These are phyloP conservation scores for Lactarius trivialis DNA, from an alignment of 768 basidiomycete species.

Conservation along the genomic window DNA sequence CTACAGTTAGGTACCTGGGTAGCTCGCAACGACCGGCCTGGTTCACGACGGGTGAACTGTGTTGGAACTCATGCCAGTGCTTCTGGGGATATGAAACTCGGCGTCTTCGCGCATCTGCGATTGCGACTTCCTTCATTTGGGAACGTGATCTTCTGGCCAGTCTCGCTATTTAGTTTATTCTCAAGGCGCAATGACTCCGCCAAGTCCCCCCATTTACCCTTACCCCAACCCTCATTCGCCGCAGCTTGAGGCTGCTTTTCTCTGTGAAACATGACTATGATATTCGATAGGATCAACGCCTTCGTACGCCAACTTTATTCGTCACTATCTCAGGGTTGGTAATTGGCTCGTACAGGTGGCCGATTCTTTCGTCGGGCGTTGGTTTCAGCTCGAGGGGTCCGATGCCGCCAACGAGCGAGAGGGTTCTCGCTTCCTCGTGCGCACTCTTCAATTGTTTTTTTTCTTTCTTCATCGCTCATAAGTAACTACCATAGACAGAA, in stretches of 20 bases:
- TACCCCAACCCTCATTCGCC: background rate
- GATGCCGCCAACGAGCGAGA: constrained; percentile 29
- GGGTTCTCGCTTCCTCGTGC: constrained; percentile 32
- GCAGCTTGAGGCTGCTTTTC: background rate
- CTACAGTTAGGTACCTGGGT: background rate
- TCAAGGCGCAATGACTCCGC: background rate
- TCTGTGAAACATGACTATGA: background rate
- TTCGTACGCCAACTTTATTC: constrained; percentile 1
- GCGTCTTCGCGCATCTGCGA: background rate
- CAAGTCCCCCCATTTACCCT: background rate
- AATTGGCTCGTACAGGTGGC: constrained; percentile 25
- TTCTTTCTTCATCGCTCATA: background rate
- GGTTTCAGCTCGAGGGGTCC: constrained; percentile 32
- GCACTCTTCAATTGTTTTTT: constrained; percentile 4
- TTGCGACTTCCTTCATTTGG: background rate
- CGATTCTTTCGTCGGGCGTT: constrained; percentile 29
- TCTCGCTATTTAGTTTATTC: background rate
- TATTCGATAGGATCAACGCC: constrained; percentile 17
- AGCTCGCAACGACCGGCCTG: background rate
- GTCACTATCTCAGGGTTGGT: background rate
- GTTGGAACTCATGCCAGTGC: background rate
- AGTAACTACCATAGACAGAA: constrained; percentile 48
- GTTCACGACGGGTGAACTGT: background rate
- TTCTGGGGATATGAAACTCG: background rate
- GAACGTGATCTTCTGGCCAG: background rate